Evolutionary conservation across 192 early-diverging fungal species (phyloP), one percentile per base, ranked within the genome.

Genomic region (Paraglomus occultum): DNA sequence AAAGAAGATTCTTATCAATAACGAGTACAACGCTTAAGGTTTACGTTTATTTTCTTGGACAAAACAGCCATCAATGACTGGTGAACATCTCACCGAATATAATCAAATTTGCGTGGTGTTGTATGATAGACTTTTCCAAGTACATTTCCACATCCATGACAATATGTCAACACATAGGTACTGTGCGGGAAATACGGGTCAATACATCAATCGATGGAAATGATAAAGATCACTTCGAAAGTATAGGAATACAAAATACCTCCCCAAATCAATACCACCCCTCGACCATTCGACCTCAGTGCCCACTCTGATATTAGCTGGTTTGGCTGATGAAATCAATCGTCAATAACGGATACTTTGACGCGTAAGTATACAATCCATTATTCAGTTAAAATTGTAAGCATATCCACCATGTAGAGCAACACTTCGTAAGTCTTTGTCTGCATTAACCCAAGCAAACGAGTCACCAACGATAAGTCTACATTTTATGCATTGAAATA

Each of bases 401-500:
- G 23, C 23, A 10, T 46, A 53, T 62, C 31, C 15, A 71, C 70
- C 70, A 49, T 65, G 64, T 52, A 71, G 17, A n/a, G 31, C 48
- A 18, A 71, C 50, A 9, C 45, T 52, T 5, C 64, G 62, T 46
- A 71, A 52, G 22, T 51, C 58, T 8, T 42, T 40, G 14, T 71
- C 58, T 7, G 70, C 57, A 44, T 47, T 43, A 20, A 71, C 57
- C 14, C 23, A 71, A 31, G 70, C 59, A 43, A 64, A 71, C 8
- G 70, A 71, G 53, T 71, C 70, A 0, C 58, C 70, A 15, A 71
- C 70, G 17, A 71, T 71, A n/a, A 63, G 7, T 38, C 38, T 40
- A 49, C 70, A 71, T 59, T 62, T 57, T 15, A 49, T 4, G 31
- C 70, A 71, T 39, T 71, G 70, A 48, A 71, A 71, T 39, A 71